Evolutionary conservation across 202 grass and related monocot species (phyloP).

Genomic region (Dendrocalamus latiflorus): DNA sequence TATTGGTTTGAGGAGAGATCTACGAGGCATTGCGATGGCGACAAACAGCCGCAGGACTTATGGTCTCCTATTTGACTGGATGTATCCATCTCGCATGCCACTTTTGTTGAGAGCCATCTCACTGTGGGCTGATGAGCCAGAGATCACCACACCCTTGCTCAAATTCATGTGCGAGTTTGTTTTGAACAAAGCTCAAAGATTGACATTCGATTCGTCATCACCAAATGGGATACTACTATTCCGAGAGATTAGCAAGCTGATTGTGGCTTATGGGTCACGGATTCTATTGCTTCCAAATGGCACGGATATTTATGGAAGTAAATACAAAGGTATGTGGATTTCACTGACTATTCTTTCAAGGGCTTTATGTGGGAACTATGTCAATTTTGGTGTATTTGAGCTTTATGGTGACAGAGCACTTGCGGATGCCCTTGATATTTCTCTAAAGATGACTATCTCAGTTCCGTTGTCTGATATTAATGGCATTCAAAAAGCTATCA

Average conservation of each 20-base stretch:
- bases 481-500: conserved; percentile 88
- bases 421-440: conserved; percentile 91
- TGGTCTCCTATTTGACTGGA: conserved; percentile 92
- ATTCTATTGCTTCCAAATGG: conserved; percentile 86
- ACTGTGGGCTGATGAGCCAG: conserved; percentile 72
- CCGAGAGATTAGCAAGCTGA: conserved; percentile 94
- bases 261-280: conserved; percentile 91
- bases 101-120: conserved; percentile 90
- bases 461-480: conserved; percentile 81
- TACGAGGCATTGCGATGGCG: conserved; percentile 88
- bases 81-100: conserved; percentile 84
- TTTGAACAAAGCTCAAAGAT: conserved; percentile 92
- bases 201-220: conserved; percentile 95
- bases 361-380: conserved; percentile 93
- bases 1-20: conserved; percentile 97
- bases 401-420: conserved; percentile 95
- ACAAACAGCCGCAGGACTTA: conserved; percentile 95
- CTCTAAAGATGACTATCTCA: conserved; percentile 92
- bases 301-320: conserved; percentile 72
- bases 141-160: conserved; percentile 92
- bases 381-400: conserved; percentile 99
- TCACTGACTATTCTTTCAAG: conserved; percentile 85
- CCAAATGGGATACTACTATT: conserved; percentile 99
- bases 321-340: conserved; percentile 99
- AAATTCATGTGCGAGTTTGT: conserved; percentile 98